phyloP scores from a whole-genome alignment of 2,329 filamentous ascomycete species.

The Cladosporium sp. region DNA sequence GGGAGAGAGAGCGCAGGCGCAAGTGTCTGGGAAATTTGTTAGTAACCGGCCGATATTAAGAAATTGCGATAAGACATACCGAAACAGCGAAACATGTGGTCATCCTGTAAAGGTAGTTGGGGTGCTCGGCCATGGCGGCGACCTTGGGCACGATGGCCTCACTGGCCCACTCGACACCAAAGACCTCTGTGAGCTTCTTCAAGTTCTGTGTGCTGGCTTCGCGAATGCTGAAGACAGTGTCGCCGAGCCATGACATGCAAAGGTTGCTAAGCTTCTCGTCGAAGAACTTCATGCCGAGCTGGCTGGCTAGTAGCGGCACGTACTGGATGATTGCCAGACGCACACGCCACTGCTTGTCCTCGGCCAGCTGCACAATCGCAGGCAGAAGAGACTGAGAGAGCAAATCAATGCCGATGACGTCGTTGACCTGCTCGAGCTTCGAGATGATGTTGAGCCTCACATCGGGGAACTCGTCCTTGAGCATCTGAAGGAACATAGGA shows the following conservation, averaged over 20 bases:
- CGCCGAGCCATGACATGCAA: constrained; percentile 98
- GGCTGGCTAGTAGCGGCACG: constrained; percentile 91
- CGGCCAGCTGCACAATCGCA: constrained; percentile 93
- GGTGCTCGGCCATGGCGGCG: constrained; percentile 95
- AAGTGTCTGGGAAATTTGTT: constrained; percentile 66
- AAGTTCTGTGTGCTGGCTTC: constrained; percentile 97
- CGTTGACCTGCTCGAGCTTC: constrained; percentile 98
- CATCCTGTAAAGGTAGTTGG: constrained; percentile 99
- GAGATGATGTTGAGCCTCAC: constrained; percentile 98
- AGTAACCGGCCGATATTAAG: constrained; percentile 3
- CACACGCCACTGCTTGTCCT: constrained; percentile 99
- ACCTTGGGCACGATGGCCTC: constrained; percentile 98
- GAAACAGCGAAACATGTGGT: constrained; percentile 99
- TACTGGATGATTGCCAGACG: constrained; percentile 98
- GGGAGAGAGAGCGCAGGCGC: constrained; percentile 89
- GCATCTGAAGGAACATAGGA: constrained; percentile 98
- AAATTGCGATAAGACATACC: constrained; percentile 59
- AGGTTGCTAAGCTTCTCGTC: constrained; percentile 93
- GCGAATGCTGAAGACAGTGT: constrained; percentile 97
- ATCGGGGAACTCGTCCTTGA: constrained; percentile 98
- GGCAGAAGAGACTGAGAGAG: constrained; percentile 95
- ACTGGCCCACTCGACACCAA: constrained; percentile 96
- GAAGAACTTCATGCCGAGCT: constrained; percentile 96
- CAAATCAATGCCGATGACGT: constrained; percentile 97
- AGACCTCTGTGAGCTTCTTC: constrained; percentile 98